phyloP scores from a whole-genome alignment of 805 yeast genomes.

The Candida rishiriensis region DNA sequence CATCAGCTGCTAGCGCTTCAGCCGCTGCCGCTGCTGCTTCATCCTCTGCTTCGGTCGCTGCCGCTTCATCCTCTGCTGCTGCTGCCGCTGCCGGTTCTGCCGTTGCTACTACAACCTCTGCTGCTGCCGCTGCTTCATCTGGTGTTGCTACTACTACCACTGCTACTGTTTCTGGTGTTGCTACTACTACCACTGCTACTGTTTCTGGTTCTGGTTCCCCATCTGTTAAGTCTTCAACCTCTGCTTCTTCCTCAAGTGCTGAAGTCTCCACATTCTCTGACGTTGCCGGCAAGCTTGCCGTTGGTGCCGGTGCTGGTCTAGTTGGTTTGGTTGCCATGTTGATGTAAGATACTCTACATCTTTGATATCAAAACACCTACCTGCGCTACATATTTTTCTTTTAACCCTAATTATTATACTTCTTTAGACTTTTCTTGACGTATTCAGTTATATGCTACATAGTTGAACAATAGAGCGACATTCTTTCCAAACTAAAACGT shows the following conservation, averaged over 20 bases:
- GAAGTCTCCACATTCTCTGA: constrained; percentile 3
- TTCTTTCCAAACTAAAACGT: too few relatives aligned
- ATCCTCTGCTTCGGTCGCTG: constrained; percentile 8
- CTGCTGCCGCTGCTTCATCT: not conserved
- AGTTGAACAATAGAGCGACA: too few relatives aligned
- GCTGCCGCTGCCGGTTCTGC: constrained; percentile 1
- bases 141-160: constrained; percentile 4
- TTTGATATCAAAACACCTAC: not conserved
- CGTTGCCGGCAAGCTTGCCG: constrained; percentile 15
- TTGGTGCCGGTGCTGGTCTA: constrained; percentile 19
- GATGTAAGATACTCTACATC: constrained; percentile 8
- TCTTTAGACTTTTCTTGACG: too few relatives aligned
- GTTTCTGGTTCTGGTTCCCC: constrained; percentile 1
- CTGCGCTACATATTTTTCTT: too few relatives aligned
- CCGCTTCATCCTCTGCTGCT: constrained; percentile 2
- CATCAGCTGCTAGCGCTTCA: not conserved
- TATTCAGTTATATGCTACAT: too few relatives aligned
- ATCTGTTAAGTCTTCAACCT: not conserved
- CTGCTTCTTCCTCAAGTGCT: constrained; percentile 4
- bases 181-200: constrained; percentile 3
- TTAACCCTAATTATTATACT: too few relatives aligned
- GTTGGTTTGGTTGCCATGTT: constrained; percentile 18
- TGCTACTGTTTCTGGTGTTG: constrained; percentile 1
- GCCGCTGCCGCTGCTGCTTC: constrained; percentile 12
- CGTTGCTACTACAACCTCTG: not conserved